A percentile compares a stretch with the other conserved stretches of the same genome.
These are phyloP conservation scores for Boletus reticulatus DNA, from an alignment of 768 basidiomycete genomes.

Conservation along the genomic window DNA sequence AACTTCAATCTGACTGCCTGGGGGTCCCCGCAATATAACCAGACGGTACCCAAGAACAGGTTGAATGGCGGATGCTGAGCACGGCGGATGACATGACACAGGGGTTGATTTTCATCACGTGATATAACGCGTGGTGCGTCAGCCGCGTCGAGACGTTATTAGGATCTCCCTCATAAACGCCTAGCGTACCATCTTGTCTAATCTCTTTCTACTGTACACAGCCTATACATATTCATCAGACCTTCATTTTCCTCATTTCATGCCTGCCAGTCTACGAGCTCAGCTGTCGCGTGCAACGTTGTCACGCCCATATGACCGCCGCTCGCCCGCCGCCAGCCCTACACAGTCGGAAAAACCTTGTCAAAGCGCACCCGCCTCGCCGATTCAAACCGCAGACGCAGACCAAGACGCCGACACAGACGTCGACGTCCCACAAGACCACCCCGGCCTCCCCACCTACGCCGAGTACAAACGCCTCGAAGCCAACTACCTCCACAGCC, in stretches of 20 bases:
- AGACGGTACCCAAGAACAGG: slow-evolving; percentile 61
- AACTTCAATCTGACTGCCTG: slow-evolving; percentile 47
- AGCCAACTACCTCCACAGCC: slow-evolving; percentile 52
- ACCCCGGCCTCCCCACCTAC: slow-evolving; percentile 59
- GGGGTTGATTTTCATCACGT: slow-evolving; percentile 33
- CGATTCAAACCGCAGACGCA: neutral
- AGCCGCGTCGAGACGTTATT: slow-evolving; percentile 23
- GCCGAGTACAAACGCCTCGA: slow-evolving; percentile 60
- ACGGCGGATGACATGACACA: neutral
- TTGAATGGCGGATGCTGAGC: slow-evolving; percentile 30
- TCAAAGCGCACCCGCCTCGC: neutral
- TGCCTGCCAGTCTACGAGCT: slow-evolving; percentile 22
- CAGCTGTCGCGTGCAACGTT: slow-evolving; percentile 3
- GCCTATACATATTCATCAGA: slow-evolving; percentile 21
- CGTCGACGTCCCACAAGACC: slow-evolving; percentile 7
- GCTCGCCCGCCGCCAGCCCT: slow-evolving; percentile 11
- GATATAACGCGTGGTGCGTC: slow-evolving; percentile 22
- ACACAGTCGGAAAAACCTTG: neutral
- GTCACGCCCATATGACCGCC: slow-evolving; percentile 24
- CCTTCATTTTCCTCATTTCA: slow-evolving; percentile 6
- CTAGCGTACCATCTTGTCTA: slow-evolving; percentile 18
- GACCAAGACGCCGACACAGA: neutral
- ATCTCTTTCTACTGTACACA: slow-evolving; percentile 22
- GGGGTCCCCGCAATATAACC: slow-evolving; percentile 40
- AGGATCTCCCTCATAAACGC: neutral